Evolutionary conservation across 352 stramenopile species (phyloP).

Genomic region (Saprolegnia diclina): DNA sequence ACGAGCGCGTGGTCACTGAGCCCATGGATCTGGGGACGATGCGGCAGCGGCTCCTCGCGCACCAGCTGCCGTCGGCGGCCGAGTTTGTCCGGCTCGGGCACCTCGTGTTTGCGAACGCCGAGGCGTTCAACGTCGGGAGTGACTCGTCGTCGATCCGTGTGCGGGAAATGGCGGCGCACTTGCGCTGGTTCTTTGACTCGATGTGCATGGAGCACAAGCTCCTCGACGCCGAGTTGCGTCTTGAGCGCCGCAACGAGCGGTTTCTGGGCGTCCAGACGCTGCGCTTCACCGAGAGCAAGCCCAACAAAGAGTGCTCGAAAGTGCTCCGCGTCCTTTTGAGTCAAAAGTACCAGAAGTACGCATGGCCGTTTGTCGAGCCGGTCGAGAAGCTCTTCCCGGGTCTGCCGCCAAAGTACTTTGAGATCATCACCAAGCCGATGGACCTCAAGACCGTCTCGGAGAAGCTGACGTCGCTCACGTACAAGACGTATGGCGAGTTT

Average conservation of each 20-base stretch:
- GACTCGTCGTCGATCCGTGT: constrained; percentile 66
- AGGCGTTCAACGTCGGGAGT: constrained; percentile 70
- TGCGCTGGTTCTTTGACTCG: constrained; percentile 83
- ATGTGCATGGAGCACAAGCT: constrained; percentile 59
- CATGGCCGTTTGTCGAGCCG: constrained; percentile 79
- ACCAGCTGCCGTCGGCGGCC: constrained; percentile 35
- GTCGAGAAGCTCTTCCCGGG: constrained; percentile 66
- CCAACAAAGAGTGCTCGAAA: constrained; percentile 69
- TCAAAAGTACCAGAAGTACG: constrained; percentile 84
- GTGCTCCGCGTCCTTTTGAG: constrained; percentile 72
- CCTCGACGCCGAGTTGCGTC: constrained; percentile 33
- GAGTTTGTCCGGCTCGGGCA: constrained; percentile 72
- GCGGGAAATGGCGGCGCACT: constrained; percentile 71
- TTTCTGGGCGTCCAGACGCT: constrained; percentile 26
- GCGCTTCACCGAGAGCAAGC: constrained; percentile 49
- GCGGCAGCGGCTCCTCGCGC: constrained; percentile 50
- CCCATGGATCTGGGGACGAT: constrained; percentile 79
- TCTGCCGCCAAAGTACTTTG: constrained; percentile 68
- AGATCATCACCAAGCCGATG: constrained; percentile 79
- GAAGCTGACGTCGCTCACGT: constrained; percentile 60
- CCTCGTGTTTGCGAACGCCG: constrained; percentile 77
- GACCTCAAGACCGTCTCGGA: constrained; percentile 66
- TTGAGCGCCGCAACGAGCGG: constrained; percentile 37
- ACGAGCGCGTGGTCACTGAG: constrained; percentile 56
- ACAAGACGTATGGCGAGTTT: constrained; percentile 78